These are phyloP conservation scores for Rhynchosporium graminicola DNA, from an alignment of 2,329 filamentous ascomycete genomes.

Conservation along the genomic window DNA sequence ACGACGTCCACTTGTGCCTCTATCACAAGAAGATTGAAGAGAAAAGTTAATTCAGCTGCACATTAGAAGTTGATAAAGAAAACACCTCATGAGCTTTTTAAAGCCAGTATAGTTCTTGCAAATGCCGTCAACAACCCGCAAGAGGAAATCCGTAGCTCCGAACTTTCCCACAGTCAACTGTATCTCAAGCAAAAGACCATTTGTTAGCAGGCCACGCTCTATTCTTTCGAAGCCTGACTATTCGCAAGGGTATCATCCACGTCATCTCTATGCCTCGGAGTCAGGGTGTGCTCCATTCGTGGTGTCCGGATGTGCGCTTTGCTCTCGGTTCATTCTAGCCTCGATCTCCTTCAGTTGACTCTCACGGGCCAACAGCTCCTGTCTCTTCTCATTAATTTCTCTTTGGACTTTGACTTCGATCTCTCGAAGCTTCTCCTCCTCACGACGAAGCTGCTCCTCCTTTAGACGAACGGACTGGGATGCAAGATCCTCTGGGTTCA, in stretches of 20 bases:
- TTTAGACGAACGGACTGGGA: constrained; percentile 97
- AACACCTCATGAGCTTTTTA: constrained; percentile 40
- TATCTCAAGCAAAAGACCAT: constrained; percentile 28
- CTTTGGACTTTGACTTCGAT: constrained; percentile 99
- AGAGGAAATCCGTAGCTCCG: constrained; percentile 37
- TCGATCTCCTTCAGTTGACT: constrained; percentile 99
- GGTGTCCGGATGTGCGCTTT: constrained; percentile 52
- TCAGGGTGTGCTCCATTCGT: constrained; percentile 36
- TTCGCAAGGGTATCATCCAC: constrained; percentile 23
- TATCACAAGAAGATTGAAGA: constrained; percentile 29
- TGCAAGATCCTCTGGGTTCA: constrained; percentile 97
- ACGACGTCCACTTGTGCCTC: constrained; percentile 27
- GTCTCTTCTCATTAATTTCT: constrained; percentile 99
- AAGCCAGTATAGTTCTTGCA: constrained; percentile 39
- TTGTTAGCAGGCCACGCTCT: constrained; percentile 21
- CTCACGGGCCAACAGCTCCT: constrained; percentile 95
- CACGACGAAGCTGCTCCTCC: constrained; percentile 98
- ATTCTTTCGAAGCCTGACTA: constrained; percentile 18
- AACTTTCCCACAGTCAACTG: constrained; percentile 31
- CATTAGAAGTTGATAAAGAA: constrained; percentile 42
- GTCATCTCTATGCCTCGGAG: constrained; percentile 32
- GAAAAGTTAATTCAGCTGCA: constrained; percentile 37
- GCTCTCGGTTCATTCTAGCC: constrained; percentile 91
- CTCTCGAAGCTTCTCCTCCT: constrained; percentile 99
- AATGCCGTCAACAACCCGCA: constrained; percentile 41